Evolutionary conservation across 2,329 filamentous ascomycete species (phyloP).

Genomic region (Stachybotrys echinatus): DNA sequence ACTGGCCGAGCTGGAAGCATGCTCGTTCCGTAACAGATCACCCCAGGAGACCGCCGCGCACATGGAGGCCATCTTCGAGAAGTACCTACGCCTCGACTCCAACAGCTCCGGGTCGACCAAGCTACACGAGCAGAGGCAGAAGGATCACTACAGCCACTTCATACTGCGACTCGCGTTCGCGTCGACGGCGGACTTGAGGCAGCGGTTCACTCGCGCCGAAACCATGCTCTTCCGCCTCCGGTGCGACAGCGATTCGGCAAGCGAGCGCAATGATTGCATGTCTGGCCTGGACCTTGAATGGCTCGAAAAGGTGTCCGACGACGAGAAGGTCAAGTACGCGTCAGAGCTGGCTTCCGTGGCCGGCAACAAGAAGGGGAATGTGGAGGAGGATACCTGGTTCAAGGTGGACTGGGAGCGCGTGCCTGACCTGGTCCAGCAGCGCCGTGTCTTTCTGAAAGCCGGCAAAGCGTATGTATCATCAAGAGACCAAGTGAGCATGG

Average conservation of each 20-base stretch:
- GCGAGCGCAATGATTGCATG: slow-evolving; percentile 73
- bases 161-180: slow-evolving; percentile 92
- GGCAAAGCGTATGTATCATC: slow-evolving; percentile 91
- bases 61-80: slow-evolving; percentile 82
- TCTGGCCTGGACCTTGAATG: slow-evolving; percentile 74
- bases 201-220: slow-evolving; percentile 81
- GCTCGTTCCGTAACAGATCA: slow-evolving; percentile 87
- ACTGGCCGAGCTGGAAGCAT: slow-evolving; percentile 84
- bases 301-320: slow-evolving; percentile 80
- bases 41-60: slow-evolving; percentile 76
- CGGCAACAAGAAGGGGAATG: slow-evolving; percentile 26
- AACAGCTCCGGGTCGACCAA: slow-evolving; percentile 60
- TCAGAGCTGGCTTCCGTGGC: slow-evolving; percentile 53
- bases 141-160: slow-evolving; percentile 97
- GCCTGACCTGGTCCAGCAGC: slow-evolving; percentile 78
- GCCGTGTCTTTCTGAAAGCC: slow-evolving; percentile 68
- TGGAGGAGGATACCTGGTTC: slow-evolving; percentile 84
- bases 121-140: slow-evolving; percentile 71
- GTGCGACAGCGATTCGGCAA: slow-evolving; percentile 68
- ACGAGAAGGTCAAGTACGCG: slow-evolving; percentile 64
- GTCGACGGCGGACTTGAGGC: slow-evolving; percentile 81
- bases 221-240: slow-evolving; percentile 83
- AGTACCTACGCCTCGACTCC: slow-evolving; percentile 75
- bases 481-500: slow-evolving; percentile 81
- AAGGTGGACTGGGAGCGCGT: slow-evolving; percentile 96